Base-by-base conservation (phyloP, 2,329 filamentous ascomycete genomes). In the Helicocarpus griseus region DNA sequence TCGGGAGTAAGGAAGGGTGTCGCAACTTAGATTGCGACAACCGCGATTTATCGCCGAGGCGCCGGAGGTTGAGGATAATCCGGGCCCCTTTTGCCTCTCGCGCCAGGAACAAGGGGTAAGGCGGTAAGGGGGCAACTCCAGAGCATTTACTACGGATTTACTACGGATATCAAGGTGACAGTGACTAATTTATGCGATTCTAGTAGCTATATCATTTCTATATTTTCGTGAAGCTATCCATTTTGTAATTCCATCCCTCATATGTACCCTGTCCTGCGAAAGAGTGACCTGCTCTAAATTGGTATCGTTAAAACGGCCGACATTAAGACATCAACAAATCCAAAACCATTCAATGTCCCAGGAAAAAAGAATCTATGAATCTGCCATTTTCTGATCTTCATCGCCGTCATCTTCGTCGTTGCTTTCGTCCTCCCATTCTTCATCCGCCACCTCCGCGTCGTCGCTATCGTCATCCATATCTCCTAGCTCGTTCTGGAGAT, bases 401-500 rank as follows among this genome's bases (percentile, higher is more conserved):
- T 67, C 62, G 17, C 55, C 57, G 26, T 61, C 59, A 54, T 75
- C 73, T 54, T 75, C 72, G 44, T 67, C 62, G 55, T 77, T 79
- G 53, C 80, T 77, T 53, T 77, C 70, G 39, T 72, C 74, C 21
- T 78, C 78, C 43, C 74, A 74, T 9, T 73, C 75, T 2, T 74
- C 74, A 58, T 69, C 62, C 8, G 75, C 80, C 2, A 74, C 74
- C 58, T 70, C 62, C 7, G 75, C 80, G 26, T 76, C 78, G 31
- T 81, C 78, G 33, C 75, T 78, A 19, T 79, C 77, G 17, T 76
- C 74, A 28, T 77, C 75, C 17, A 73, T 70, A 11, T 77, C 74
- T 3, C 83, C 84, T 2, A 90, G 72, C 61, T 82, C 82, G 53
- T 78, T 74, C 58, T 79, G 80, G 53, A 89, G 79, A 50, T 73